phyloP scores from a whole-genome alignment of 2,329 filamentous ascomycete genomes.

The Metarhizium brunneum region DNA sequence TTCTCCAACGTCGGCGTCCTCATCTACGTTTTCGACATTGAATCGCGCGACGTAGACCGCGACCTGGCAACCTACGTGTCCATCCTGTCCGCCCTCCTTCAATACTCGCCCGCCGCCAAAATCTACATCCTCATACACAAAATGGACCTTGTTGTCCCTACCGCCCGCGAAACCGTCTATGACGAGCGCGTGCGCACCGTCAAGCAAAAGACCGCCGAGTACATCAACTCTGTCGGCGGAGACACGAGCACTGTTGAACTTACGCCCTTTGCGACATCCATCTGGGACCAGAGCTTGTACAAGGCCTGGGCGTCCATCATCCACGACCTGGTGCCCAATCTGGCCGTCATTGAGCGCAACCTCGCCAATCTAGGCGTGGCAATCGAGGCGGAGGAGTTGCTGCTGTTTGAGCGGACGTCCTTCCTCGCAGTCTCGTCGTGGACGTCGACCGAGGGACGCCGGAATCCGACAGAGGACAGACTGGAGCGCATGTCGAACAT shows the following conservation, averaged over 20 bases:
- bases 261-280: slow-evolving; percentile 87
- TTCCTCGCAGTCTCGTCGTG: slow-evolving; percentile 95
- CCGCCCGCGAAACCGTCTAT: slow-evolving; percentile 72
- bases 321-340: slow-evolving; percentile 93
- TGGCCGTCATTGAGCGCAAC: slow-evolving; percentile 78
- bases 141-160: slow-evolving; percentile 86
- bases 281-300: slow-evolving; percentile 98
- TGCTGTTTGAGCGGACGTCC: slow-evolving; percentile 90
- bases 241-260: slow-evolving; percentile 40
- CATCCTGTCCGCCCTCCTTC: slow-evolving; percentile 78
- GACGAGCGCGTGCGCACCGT: slow-evolving; percentile 74
- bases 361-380: slow-evolving; percentile 73
- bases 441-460: slow-evolving; percentile 61
- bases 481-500: slow-evolving; percentile 94
- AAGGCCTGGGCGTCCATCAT: slow-evolving; percentile 98
- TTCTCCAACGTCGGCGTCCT: slow-evolving; percentile 94
- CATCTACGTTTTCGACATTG: slow-evolving; percentile 99
- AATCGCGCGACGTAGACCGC: slow-evolving; percentile 86
- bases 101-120: slow-evolving; percentile 72
- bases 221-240: slow-evolving; percentile 28
- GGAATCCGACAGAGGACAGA: slow-evolving; percentile 85
- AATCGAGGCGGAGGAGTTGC: slow-evolving; percentile 86
- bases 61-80: slow-evolving; percentile 88
- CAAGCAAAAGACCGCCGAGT: slow-evolving; percentile 58
- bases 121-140: slow-evolving; percentile 97